Evolutionary conservation across 2,329 filamentous ascomycete genomes (phyloP).

Genomic region (Fusarium hainanense): DNA sequence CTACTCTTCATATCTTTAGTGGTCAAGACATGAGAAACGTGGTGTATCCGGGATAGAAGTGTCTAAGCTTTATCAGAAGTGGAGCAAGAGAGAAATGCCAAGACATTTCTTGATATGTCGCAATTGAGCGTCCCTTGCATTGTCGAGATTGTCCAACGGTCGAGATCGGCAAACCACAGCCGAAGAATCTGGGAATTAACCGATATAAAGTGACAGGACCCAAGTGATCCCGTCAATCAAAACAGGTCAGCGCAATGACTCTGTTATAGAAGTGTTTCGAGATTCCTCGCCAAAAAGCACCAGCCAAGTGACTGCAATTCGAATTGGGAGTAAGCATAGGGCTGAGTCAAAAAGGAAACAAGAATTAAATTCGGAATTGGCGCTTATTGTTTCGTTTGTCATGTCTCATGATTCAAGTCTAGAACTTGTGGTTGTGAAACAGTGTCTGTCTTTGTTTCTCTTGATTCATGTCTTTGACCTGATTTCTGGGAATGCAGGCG

Average conservation of each 20-base stretch:
- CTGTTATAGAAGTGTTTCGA: background rate
- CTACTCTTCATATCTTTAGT: background rate
- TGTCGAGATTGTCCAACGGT: constrained; percentile 11
- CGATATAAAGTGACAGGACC: background rate
- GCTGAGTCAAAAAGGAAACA: constrained; percentile 13
- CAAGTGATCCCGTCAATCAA: background rate
- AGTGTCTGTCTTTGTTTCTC: constrained; percentile 7
- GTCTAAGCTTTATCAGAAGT: background rate
- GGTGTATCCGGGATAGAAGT: background rate
- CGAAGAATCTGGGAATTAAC: background rate
- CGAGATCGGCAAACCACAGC: constrained; percentile 1
- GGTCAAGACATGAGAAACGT: background rate
- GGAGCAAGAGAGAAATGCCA: constrained; percentile 2
- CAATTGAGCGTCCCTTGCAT: background rate
- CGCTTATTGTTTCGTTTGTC: constrained; percentile 5
- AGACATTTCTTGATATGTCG: constrained; percentile 5
- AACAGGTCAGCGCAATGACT: background rate
- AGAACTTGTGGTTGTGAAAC: constrained; percentile 3
- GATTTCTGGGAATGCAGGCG: background rate
- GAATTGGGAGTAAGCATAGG: constrained; percentile 3
- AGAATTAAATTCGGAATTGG: background rate
- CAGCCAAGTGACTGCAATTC: constrained; percentile 6
- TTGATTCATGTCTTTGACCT: constrained; percentile 7
- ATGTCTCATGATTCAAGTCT: constrained; percentile 3
- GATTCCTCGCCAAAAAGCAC: background rate